Evolutionary conservation across 306 rosid species (phyloP), one percentile per base, ranked within the genome.

Genomic region (Styphnolobium japonicum): DNA sequence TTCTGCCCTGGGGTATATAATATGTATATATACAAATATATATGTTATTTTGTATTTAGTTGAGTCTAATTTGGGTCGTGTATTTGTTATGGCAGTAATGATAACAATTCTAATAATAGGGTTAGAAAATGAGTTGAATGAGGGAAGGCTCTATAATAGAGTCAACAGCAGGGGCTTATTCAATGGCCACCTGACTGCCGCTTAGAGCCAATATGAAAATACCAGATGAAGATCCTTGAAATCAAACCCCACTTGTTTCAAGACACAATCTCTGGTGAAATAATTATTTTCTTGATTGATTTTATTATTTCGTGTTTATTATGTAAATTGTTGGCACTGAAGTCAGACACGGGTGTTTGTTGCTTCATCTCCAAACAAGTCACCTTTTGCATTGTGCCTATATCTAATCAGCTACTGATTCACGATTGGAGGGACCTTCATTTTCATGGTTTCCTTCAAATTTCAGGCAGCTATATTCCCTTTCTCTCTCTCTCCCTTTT

Each of bases 291-390:
- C 0, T 29, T 18, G 2, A 1, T 27, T 43, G 15, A 11, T 66
- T 2, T 64, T 0, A 9, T 8, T 0, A 5, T 64, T 37, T 4
- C 2, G 0, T 31, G 48, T 19, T 40, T 25, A 2, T 7, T 2
- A 0, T 52, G 36, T 55, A 39, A n/a, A 1, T 61, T 49, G 0
- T 68, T 56, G 94, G 97, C 97, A 92, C 84, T 84, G 0, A 62
- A 86, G 92, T 89, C 98, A 93, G 97, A 91, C 96, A 91, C 98
- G 97, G 97, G 98, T 88, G 94, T 80, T 91, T 91, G 98, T 85
- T 88, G 57, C 52, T 14, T 21, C 0, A 57, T 76, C 11, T 29
- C 46, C 14, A 80, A 80, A 83, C 94, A 86, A 85, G 33, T 82
- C 2, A 88, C 98, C 98, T 87, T 93, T 93, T 93, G 97, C 89